phyloP scores from a whole-genome alignment of 2,329 filamentous ascomycete genomes.

The Botrytis medusae region DNA sequence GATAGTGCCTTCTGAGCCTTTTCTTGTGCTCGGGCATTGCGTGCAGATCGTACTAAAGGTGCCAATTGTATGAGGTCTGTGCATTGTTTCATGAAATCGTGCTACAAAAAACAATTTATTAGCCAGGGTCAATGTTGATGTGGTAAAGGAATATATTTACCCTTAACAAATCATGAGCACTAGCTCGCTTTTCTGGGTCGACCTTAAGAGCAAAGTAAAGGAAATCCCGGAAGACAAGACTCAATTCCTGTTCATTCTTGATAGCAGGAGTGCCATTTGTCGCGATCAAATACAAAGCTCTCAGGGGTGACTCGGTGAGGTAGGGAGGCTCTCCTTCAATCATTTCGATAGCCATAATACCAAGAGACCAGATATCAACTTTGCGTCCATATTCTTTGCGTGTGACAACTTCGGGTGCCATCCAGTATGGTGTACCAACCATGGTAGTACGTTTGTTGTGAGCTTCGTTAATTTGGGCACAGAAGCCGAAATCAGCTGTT shows the following conservation, averaged over 20 bases:
- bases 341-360: constrained; percentile 99
- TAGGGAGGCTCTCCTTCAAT: constrained; percentile 98
- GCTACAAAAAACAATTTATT: constrained; percentile 49
- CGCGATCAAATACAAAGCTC: constrained; percentile 92
- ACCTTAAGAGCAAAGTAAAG: constrained; percentile 91
- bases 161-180: constrained; percentile 87
- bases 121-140: not conserved
- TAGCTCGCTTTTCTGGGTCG: constrained; percentile 94
- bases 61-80: constrained; percentile 75
- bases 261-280: constrained; percentile 94
- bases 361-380: constrained; percentile 97
- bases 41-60: constrained; percentile 81
- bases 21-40: constrained; percentile 82
- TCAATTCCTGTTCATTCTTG: constrained; percentile 85
- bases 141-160: constrained; percentile 56
- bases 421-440: constrained; percentile 99
- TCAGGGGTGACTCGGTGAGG: constrained; percentile 88
- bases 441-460: constrained; percentile 98
- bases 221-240: constrained; percentile 84
- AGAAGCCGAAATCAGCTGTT: constrained; percentile 94
- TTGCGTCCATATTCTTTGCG: constrained; percentile 97
- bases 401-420: constrained; percentile 97
- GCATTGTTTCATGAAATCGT: constrained; percentile 77
- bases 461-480: constrained; percentile 94
- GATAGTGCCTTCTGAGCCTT: constrained; percentile 63